phyloP scores from a whole-genome alignment of 1,284 basidiomycete genomes.

The Rhodotorula glutinis region DNA sequence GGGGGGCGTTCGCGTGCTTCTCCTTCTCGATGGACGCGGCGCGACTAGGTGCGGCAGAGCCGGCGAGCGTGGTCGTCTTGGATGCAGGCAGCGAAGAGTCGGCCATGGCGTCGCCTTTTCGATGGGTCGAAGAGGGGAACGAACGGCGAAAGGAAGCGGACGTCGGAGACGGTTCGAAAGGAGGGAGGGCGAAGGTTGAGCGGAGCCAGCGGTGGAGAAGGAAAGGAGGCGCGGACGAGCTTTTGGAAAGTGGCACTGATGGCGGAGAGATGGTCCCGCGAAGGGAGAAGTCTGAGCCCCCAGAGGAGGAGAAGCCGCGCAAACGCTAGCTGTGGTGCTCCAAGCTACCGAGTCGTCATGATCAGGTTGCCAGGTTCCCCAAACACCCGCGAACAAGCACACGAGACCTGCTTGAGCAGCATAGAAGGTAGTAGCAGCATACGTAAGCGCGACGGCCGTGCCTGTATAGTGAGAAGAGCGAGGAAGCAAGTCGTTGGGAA shows the following conservation, averaged over 20 bases:
- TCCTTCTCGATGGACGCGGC: constrained; percentile 10
- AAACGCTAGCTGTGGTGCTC: too few species aligned
- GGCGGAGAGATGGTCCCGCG: constrained; percentile 5
- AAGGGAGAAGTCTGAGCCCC: not conserved
- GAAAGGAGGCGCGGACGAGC: not conserved
- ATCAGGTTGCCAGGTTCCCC: too few species aligned
- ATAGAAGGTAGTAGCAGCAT: too few species aligned
- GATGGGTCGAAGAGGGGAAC: too few species aligned
- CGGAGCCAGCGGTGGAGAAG: not conserved
- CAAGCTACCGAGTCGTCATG: too few species aligned
- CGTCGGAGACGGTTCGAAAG: not conserved
- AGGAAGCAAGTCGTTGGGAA: too few species aligned
- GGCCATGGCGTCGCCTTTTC: not conserved
- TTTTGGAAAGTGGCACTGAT: not conserved
- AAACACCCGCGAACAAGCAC: too few species aligned
- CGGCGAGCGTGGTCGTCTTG: constrained; percentile 25
- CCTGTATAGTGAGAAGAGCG: too few species aligned
- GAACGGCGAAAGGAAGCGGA: too few species aligned
- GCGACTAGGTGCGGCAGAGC: constrained; percentile 20
- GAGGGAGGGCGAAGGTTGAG: not conserved
- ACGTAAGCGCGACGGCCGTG: too few species aligned
- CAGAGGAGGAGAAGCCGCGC: not conserved
- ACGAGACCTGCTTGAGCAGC: too few species aligned
- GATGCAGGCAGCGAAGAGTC: constrained; percentile 6
- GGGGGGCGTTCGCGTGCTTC: constrained; percentile 6